These are phyloP conservation scores for Fusarium graminum DNA, from an alignment of 2,329 filamentous ascomycete genomes.

Conservation along the genomic window DNA sequence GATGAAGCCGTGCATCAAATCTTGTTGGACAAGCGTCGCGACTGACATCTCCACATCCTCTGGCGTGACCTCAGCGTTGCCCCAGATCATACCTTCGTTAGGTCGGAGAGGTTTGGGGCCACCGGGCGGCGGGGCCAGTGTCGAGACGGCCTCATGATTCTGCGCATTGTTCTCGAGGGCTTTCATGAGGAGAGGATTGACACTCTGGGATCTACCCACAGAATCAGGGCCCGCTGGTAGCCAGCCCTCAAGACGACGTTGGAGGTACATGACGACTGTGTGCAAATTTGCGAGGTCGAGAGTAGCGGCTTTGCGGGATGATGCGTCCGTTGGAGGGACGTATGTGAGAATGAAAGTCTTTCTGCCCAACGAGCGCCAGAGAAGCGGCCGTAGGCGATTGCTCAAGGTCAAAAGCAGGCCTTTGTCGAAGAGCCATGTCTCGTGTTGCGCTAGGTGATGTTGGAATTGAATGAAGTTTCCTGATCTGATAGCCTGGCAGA, in stretches of 20 bases:
- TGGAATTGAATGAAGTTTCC: conserved; percentile 84
- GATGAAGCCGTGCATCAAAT: conserved; percentile 85
- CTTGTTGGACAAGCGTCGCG: conserved; percentile 82
- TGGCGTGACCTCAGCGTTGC: conserved; percentile 70
- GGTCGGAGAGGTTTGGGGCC: conserved; percentile 64
- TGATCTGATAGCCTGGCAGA: conserved; percentile 77
- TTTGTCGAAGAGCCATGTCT: conserved; percentile 80
- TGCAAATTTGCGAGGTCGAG: conserved; percentile 79
- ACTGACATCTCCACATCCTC: conserved; percentile 83
- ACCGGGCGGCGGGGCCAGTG: conserved; percentile 63
- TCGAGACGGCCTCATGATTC: conserved; percentile 54
- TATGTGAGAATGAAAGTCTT: conserved; percentile 84
- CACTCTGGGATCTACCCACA: conserved; percentile 57
- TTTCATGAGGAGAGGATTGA: conserved; percentile 66
- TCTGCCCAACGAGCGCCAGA: conserved; percentile 86
- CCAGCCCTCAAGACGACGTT: conserved; percentile 73
- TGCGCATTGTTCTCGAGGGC: conserved; percentile 63
- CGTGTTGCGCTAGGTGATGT: conserved; percentile 71
- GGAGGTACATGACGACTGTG: conserved; percentile 72
- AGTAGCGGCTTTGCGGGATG: conserved; percentile 75
- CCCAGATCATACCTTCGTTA: conserved; percentile 72
- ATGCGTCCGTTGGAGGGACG: conserved; percentile 69
- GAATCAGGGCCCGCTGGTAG: conserved; percentile 55
- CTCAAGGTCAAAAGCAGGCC: conserved; percentile 81
- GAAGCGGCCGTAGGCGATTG: conserved; percentile 81